Evolutionary conservation across 2,329 filamentous ascomycete genomes (phyloP).

Genomic region (Xylaria sp.): DNA sequence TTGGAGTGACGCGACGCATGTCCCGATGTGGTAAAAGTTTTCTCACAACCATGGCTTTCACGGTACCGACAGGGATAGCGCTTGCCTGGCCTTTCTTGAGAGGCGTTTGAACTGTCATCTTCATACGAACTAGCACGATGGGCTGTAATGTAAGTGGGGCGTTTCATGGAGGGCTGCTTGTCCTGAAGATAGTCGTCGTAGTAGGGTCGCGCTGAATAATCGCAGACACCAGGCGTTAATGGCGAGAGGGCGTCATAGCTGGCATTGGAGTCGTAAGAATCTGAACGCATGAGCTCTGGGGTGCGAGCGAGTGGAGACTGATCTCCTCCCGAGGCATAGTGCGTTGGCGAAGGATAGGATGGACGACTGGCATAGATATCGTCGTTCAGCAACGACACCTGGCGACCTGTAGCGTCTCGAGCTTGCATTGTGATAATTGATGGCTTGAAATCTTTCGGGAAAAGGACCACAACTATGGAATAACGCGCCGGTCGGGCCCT

Average conservation of each 20-base stretch:
- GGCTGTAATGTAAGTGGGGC: conserved; percentile 56
- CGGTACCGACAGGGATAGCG: conserved; percentile 80
- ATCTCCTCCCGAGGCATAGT: conserved; percentile 53
- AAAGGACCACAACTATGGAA: conserved; percentile 7
- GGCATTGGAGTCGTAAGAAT: conserved; percentile 70
- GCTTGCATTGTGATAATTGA: conserved; percentile 59
- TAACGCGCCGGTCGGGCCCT: conserved; percentile 10
- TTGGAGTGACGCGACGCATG: conserved; percentile 88
- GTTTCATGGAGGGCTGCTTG: conserved; percentile 53
- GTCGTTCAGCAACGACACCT: conserved; percentile 70
- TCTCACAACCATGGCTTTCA: conserved; percentile 76
- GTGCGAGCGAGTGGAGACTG: conserved; percentile 62
- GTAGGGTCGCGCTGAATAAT: conserved; percentile 54
- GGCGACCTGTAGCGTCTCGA: conserved; percentile 66
- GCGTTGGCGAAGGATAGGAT: conserved; percentile 54
- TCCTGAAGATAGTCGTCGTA: conserved; percentile 53
- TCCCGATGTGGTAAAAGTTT: conserved; percentile 85
- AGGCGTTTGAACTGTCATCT: conserved; percentile 59
- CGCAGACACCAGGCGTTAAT: conserved; percentile 63
- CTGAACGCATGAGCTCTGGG: conserved; percentile 68
- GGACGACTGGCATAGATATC: conserved; percentile 53
- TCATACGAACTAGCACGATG: conserved; percentile 63
- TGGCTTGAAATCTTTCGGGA: neutral
- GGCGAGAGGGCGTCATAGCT: conserved; percentile 67
- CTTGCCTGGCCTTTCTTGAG: conserved; percentile 66